phyloP scores from a whole-genome alignment of 768 basidiomycete genomes.

The Dentipellis fragilis region DNA sequence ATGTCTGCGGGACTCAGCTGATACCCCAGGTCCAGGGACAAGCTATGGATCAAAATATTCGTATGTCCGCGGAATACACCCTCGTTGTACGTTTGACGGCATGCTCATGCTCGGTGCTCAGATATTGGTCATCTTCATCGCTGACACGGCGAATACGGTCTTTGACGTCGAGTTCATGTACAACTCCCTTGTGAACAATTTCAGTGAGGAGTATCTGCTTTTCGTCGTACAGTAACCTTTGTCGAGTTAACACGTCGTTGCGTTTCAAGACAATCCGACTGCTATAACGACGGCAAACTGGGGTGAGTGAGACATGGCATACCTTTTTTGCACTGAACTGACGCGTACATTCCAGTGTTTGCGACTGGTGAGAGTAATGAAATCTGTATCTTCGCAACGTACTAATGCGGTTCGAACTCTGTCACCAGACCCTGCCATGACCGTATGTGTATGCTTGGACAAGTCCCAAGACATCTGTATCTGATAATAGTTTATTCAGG shows the following conservation, averaged over 20 bases:
- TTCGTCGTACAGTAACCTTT: no score
- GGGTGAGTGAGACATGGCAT: background rate
- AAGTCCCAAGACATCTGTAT: background rate
- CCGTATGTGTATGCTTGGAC: slow-evolving; percentile 1
- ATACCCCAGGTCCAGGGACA: background rate
- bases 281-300: slow-evolving; percentile 2
- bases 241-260: background rate
- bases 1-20: background rate
- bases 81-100: no score
- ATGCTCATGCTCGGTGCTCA: background rate
- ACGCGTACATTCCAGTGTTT: background rate
- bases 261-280: background rate
- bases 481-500: background rate
- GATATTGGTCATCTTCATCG: slow-evolving; percentile 1
- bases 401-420: background rate
- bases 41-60: slow-evolving; percentile 5
- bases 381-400: background rate
- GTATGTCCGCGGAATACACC: slow-evolving; percentile 1
- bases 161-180: slow-evolving; percentile 5
- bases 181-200: slow-evolving; percentile 2
- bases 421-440: slow-evolving; percentile 4
- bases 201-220: background rate
- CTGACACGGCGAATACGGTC: slow-evolving; percentile 5
- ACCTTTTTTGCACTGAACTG: background rate
- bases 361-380: background rate